phyloP scores from a whole-genome alignment of 306 rosid genomes.

The Aeschynomene evenia region DNA sequence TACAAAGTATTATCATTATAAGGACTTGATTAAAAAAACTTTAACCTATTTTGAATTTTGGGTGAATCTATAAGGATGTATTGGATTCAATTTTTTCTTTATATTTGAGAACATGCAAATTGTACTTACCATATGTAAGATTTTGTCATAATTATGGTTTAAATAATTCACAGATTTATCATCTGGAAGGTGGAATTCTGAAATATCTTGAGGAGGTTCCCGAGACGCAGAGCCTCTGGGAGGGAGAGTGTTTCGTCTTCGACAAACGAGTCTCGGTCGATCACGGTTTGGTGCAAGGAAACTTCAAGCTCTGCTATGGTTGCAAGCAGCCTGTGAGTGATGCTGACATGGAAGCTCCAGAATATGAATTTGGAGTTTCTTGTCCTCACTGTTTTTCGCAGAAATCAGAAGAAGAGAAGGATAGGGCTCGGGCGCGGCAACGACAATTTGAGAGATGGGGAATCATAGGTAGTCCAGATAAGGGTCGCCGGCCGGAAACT shows the following conservation, averaged over 20 bases:
- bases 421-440: slow-evolving; percentile 93
- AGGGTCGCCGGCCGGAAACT: slow-evolving; percentile 53
- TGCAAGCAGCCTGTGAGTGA: slow-evolving; percentile 95
- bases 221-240: slow-evolving; percentile 79
- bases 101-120: slow-evolving; percentile 3
- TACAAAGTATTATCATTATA: no score
- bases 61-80: no score
- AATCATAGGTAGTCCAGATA: slow-evolving; percentile 86
- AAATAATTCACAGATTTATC: slow-evolving; percentile 60
- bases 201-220: slow-evolving; percentile 91
- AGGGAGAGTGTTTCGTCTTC: slow-evolving; percentile 94
- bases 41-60: no score
- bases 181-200: slow-evolving; percentile 95
- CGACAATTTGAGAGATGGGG: slow-evolving; percentile 90
- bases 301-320: slow-evolving; percentile 90
- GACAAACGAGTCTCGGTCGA: slow-evolving; percentile 93
- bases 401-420: slow-evolving; percentile 88
- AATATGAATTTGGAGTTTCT: slow-evolving; percentile 77
- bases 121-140: background rate
- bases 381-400: slow-evolving; percentile 72
- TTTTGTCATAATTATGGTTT: background rate
- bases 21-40: no score
- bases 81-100: no score
- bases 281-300: slow-evolving; percentile 83
- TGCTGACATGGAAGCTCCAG: slow-evolving; percentile 78